phyloP scores from a whole-genome alignment of 495 filamentous ascomycete genomes.

The Cenococcum geophilum region DNA sequence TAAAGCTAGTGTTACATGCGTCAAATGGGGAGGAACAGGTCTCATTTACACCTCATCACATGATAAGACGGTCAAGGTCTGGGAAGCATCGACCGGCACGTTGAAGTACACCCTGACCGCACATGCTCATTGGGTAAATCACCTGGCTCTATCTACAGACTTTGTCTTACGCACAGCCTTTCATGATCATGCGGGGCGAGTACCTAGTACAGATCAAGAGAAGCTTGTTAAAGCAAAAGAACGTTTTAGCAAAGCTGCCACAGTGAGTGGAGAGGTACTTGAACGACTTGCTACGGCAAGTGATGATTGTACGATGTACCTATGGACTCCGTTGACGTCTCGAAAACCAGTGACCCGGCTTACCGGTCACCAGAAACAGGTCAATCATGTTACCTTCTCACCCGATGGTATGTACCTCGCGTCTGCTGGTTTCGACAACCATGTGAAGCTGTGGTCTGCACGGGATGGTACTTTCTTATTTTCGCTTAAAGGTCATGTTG shows the following conservation, averaged over 20 bases:
- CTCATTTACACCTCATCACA: conserved; percentile 84
- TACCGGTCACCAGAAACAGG: conserved; percentile 88
- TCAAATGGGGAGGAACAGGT: conserved; percentile 89
- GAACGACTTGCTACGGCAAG: conserved; percentile 86
- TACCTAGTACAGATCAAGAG: conserved; percentile 61
- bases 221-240: conserved; percentile 71
- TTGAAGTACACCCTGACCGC: conserved; percentile 70
- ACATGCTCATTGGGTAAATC: conserved; percentile 94
- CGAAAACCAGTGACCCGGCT: conserved; percentile 83
- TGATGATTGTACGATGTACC: conserved; percentile 94
- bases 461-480: conserved; percentile 70
- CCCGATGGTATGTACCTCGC: conserved; percentile 83
- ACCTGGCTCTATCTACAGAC: conserved; percentile 90
- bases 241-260: conserved; percentile 85
- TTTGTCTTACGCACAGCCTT: conserved; percentile 82
- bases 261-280: conserved; percentile 65
- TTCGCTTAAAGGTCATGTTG: conserved; percentile 87
- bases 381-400: conserved; percentile 93
- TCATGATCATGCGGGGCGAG: conserved; percentile 72
- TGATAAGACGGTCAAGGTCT: conserved; percentile 89
- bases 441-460: conserved; percentile 81
- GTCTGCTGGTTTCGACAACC: conserved; percentile 85
- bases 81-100: conserved; percentile 73
- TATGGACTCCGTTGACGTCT: conserved; percentile 80
- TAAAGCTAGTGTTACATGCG: conserved; percentile 79